A percentile compares a stretch with the other conserved stretches of the same genome.
Conservation (phyloP, 176 grass and related monocot genomes). For the Carex myosuroides region DNA sequence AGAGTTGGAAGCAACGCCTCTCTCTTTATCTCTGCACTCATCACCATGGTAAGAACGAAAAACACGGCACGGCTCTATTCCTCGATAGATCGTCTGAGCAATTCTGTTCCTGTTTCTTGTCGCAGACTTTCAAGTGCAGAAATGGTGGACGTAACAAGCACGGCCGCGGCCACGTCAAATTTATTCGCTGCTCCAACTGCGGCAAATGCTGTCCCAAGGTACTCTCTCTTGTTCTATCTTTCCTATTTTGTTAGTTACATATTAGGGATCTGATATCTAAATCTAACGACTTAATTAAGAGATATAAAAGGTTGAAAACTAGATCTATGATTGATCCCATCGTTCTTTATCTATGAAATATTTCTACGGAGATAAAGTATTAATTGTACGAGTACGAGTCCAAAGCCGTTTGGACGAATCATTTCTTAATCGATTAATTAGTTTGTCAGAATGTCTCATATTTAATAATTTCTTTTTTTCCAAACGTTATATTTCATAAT, state of each 20-base stretch:
- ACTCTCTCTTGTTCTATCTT: not conserved
- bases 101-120: not conserved
- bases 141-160: slow-evolving; percentile 73
- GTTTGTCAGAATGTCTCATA: not conserved
- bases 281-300: not conserved
- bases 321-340: too few species aligned
- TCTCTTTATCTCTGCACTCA: too few species aligned
- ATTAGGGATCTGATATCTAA: too few species aligned
- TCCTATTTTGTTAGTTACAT: not conserved
- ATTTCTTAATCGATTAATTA: not conserved
- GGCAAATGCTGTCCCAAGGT: slow-evolving; percentile 60
- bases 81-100: not conserved
- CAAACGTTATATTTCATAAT: not conserved
- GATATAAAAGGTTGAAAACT: too few species aligned
- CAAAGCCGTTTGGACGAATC: too few species aligned
- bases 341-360: too few species aligned
- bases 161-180: slow-evolving; percentile 62
- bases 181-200: slow-evolving; percentile 66
- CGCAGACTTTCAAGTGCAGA: slow-evolving; percentile 62
- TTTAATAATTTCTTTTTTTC: not conserved
- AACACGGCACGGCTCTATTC: too few species aligned
- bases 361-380: not conserved
- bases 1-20: too few species aligned
- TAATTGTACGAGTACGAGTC: not conserved
- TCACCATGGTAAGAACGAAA: slow-evolving; percentile 31